Evolutionary conservation across 129 eudicot species (phyloP).

Genomic region (Silybum marianum): DNA sequence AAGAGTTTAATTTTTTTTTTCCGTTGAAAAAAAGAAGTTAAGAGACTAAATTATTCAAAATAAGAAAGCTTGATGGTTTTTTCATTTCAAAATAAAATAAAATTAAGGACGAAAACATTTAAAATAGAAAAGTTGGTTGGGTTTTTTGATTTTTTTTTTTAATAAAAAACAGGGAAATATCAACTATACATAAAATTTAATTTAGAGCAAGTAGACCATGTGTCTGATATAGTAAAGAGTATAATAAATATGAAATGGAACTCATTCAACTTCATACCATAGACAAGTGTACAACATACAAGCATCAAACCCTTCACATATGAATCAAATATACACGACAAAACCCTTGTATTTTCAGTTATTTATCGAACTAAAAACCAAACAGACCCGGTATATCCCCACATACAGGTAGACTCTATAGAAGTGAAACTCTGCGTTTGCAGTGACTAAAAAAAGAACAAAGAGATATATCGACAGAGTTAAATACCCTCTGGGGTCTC

Average conservation of each 20-base stretch:
- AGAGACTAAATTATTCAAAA: no score
- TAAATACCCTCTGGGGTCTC: neutral
- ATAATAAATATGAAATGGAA: neutral
- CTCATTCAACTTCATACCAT: neutral
- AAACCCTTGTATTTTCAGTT: slow-evolving; percentile 9
- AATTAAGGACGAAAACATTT: no score
- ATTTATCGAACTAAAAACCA: neutral
- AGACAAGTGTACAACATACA: slow-evolving; percentile 18
- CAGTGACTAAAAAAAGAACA: slow-evolving; percentile 11
- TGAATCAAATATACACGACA: slow-evolving; percentile 14
- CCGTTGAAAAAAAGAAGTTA: no score
- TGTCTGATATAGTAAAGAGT: neutral
- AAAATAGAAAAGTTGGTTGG: no score
- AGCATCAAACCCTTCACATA: slow-evolving; percentile 7
- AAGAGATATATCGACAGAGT: neutral
- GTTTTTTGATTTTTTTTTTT: no score
- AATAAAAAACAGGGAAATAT: no score
- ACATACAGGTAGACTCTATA: neutral
- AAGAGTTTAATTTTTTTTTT: no score
- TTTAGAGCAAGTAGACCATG: no score
- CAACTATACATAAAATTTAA: no score
- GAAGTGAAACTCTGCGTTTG: slow-evolving; percentile 6
- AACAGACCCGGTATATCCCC: neutral
- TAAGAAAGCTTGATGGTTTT: no score
- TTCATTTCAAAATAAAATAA: no score